A percentile compares a stretch with the other conserved stretches of the same genome.
phyloP scores from a whole-genome alignment of 129 eudicot genomes.

The Ambrosia artemisiifolia region DNA sequence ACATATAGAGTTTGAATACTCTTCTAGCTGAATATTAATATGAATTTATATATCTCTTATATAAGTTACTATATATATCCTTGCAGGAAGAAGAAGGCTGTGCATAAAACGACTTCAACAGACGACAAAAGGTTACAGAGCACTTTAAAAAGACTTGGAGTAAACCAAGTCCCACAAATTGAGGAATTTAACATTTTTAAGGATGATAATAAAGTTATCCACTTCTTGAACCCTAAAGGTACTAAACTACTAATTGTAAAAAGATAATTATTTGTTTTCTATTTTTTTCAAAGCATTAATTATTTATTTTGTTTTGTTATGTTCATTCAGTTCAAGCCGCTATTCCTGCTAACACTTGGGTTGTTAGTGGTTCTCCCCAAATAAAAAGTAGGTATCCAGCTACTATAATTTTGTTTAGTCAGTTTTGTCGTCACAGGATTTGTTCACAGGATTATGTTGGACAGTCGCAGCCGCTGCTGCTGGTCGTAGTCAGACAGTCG shows the following conservation, averaged over 20 bases:
- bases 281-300: background rate
- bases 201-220: conserved; percentile 80
- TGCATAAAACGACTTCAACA: conserved; percentile 85
- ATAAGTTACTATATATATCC: too few relatives aligned
- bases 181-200: conserved; percentile 85
- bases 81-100: conserved; percentile 97
- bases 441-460: too few relatives aligned
- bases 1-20: background rate
- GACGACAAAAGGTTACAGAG: conserved; percentile 83
- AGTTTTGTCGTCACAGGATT: background rate
- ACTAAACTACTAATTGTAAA: too few relatives aligned
- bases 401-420: background rate
- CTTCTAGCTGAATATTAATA: background rate
- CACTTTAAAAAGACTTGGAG: conserved; percentile 83
- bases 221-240: conserved; percentile 89
- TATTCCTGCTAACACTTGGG: conserved; percentile 93
- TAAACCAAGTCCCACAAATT: conserved; percentile 65
- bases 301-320: background rate
- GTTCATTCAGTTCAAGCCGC: conserved; percentile 83
- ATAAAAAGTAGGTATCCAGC: conserved; percentile 56
- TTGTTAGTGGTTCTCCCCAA: conserved; percentile 84
- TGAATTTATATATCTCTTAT: background rate
- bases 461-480: too few relatives aligned
- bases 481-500: too few relatives aligned
- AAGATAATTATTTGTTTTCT: background rate